Evolutionary conservation across 2,329 filamentous ascomycete species (phyloP), one percentile per base, ranked within the genome.

Genomic region (Aspergillus fumigatus): DNA sequence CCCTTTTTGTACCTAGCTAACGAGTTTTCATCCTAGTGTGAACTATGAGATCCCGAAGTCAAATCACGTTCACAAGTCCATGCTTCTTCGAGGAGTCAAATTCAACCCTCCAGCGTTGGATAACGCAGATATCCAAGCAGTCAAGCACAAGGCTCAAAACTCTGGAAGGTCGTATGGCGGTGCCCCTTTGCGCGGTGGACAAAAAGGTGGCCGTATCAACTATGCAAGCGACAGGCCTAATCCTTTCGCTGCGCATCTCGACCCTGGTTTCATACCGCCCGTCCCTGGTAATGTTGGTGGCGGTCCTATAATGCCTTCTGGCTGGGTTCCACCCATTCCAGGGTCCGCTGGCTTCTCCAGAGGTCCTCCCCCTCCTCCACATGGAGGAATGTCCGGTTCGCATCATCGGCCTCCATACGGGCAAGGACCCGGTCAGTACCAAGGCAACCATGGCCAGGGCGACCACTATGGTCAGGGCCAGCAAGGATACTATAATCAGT

Each of bases 71-170:
- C 94, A 99, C 76, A 97, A 97, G 71, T 97, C 92, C 5, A 95
- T 96, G 89, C 82, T 99, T 14, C 81, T 99, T 38, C 87, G 91
- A 2, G 94, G 94, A 11, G 86, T 92, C 41, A 86, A 88, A 65
- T 81, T 92, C 55, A 85, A 89, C 4, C 76, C 82, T 1, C 85
- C 90, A 1, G 88, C 85, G 9, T 83, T 99, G 1, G 88, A 89
- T 56, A 82, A 84, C 35, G 84, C 83, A 57, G 92, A 97, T 67
- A 85, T 93, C 53, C 88, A 92, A 61, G 81, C 83, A 7, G 83
- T 92, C 47, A 85, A 86, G 68, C 81, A 82, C 53, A 87, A 88
- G 69, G 79, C 87, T 35, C 79, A 83, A 54, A 82, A 84, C 58
- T 80, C 82, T 23, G 87, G 90, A n/a, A 83, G 90, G 53, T 84